Base-by-base conservation (phyloP, 164 flowering plant genomes). In the Annona squamosa region DNA sequence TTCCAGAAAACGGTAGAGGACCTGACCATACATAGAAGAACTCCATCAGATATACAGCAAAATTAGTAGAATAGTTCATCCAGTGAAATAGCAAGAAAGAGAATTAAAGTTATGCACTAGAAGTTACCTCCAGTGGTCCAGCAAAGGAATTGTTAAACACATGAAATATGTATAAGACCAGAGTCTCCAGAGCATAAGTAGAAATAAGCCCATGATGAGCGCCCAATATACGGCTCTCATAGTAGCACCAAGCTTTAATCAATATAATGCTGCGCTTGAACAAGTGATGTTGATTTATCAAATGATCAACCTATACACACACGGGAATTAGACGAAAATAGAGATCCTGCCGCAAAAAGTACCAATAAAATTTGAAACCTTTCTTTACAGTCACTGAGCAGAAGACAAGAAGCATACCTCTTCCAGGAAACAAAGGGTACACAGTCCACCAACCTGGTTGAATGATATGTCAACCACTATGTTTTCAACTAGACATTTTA, bases 131-230 rank as follows among this genome's bases (percentile, higher is more conserved):
- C 67, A 96, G 90, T 4, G 99, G 99, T 65, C 99, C 99, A 68
- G 92, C 74, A 78, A 96, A 96, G 63, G 91, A 80, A 80, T 90
- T 93, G 82, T 96, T 91, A 81, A 86, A 93, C 46, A 93, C 90
- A 78, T 96, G 92, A 81, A 96, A 93, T 80, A 96, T 93, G 85
- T 96, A 96, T 42, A 96, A 88, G 82, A 96, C 99, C 86, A 96
- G 83, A 41, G 97, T 93, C 84, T 96, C 99, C 78, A 96, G 71
- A 46, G 99, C 99, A 84, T 96, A 96, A 67, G 99, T 96, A 2
- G 99, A 96, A 45, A 96, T 93, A 77, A 96, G 93, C 6, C 99
- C 99, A 81, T 93, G 98, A 82, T 93, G 99, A 85, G 99, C 99
- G 72, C 99, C 99, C 84, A 96, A 79, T 79, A 96, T 90, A 19